These are phyloP conservation scores for Yarrowia porcina DNA, from an alignment of 805 yeast species.

Conservation along the genomic window DNA sequence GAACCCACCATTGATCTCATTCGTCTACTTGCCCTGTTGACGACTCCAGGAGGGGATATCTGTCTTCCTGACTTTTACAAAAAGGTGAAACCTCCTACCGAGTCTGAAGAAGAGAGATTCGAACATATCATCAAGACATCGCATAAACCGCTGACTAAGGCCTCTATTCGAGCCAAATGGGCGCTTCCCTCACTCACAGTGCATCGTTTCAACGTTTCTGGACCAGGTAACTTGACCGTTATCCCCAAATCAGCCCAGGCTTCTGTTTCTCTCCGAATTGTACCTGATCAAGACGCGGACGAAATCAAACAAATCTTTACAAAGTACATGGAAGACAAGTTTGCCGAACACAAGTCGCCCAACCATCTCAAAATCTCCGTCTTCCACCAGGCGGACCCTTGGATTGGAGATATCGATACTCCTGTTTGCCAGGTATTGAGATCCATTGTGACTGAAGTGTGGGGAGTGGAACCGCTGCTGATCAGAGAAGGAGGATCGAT, in stretches of 20 bases:
- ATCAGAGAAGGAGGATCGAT: constrained; percentile 97
- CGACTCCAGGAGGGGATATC: constrained; percentile 53
- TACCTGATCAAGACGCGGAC: constrained; percentile 77
- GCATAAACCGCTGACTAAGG: constrained; percentile 26
- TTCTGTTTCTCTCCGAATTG: constrained; percentile 76
- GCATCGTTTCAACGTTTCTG: constrained; percentile 80
- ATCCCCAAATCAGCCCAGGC: constrained; percentile 81
- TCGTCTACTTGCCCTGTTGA: constrained; percentile 62
- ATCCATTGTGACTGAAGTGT: constrained; percentile 59
- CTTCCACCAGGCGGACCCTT: constrained; percentile 87
- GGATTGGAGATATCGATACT: constrained; percentile 87
- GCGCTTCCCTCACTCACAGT: constrained; percentile 83
- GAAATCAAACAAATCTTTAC: constrained; percentile 53
- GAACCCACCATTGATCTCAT: constrained; percentile 89
- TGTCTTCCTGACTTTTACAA: constrained; percentile 68
- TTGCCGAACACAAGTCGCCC: constrained; percentile 51
- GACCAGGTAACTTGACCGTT: constrained; percentile 85
- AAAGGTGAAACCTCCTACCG: constrained; percentile 56
- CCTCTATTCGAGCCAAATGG: constrained; percentile 56
- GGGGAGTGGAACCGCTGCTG: constrained; percentile 77
- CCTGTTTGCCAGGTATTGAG: constrained; percentile 66
- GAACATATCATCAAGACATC: constrained; percentile 53
- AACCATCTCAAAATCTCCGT: constrained; percentile 62
- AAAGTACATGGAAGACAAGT: constrained; percentile 47
- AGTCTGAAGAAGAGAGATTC: constrained; percentile 58